phyloP scores from a whole-genome alignment of 176 grass and related monocot genomes.

The Musa beccarii region DNA sequence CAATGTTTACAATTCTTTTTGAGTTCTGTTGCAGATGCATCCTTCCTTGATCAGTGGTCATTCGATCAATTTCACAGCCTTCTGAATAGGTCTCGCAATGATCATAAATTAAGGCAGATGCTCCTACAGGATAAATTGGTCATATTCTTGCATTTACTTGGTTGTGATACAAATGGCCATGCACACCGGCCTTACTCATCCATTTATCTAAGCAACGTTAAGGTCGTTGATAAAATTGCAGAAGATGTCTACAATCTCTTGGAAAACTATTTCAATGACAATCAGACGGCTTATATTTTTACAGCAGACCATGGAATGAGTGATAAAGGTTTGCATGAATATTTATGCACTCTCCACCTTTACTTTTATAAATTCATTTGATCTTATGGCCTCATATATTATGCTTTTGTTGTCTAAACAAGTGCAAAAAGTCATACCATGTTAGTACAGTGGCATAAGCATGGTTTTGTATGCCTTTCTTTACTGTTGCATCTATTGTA shows the following conservation, averaged over 20 bases:
- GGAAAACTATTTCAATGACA: conserved; percentile 90
- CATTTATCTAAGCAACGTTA: conserved; percentile 94
- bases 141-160: conserved; percentile 89
- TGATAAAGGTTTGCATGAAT: conserved; percentile 61
- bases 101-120: conserved; percentile 60
- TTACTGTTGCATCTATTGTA: background rate
- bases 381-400: background rate
- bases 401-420: background rate
- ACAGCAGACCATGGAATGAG: conserved; percentile 99
- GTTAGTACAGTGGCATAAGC: background rate
- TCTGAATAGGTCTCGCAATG: conserved; percentile 56
- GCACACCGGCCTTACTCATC: conserved; percentile 83
- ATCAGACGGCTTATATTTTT: conserved; percentile 73
- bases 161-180: conserved; percentile 94
- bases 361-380: background rate
- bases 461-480: background rate
- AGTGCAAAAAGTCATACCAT: background rate
- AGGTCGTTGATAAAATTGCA: conserved; percentile 90
- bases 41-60: conserved; percentile 97
- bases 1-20: background rate
- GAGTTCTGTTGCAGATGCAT: conserved; percentile 60
- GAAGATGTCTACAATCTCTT: conserved; percentile 80
- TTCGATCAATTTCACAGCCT: conserved; percentile 93
- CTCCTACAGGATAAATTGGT: conserved; percentile 79
- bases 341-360: background rate